Evolutionary conservation across 2,329 filamentous ascomycete genomes (phyloP).

Genomic region (Alternaria sp.): DNA sequence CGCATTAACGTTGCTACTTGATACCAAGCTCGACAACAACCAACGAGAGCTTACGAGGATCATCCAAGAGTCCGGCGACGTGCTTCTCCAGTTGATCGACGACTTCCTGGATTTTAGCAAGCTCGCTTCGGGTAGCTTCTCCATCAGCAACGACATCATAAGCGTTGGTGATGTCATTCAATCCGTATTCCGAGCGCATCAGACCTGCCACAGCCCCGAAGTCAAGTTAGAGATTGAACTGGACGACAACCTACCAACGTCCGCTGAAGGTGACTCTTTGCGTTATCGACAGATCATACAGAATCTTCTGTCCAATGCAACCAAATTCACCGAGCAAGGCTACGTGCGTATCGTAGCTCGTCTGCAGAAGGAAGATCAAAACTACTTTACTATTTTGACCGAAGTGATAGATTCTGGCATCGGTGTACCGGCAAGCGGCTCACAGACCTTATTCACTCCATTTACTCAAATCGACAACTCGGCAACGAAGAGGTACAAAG

Average conservation of each 20-base stretch:
- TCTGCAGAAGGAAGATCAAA: constrained; percentile 54
- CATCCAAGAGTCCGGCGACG: constrained; percentile 66
- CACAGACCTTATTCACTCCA: constrained; percentile 62
- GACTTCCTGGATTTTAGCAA: constrained; percentile 74
- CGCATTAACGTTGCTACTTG: constrained; percentile 65
- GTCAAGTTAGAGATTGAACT: constrained; percentile 59
- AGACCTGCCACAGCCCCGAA: constrained; percentile 57
- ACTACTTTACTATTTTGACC: constrained; percentile 59
- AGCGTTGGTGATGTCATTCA: constrained; percentile 58
- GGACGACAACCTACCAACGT: constrained; percentile 59
- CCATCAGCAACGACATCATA: constrained; percentile 63
- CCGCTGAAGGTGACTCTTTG: constrained; percentile 65
- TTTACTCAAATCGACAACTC: constrained; percentile 65
- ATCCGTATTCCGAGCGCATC: constrained; percentile 62
- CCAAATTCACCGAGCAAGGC: constrained; percentile 68
- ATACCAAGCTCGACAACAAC: constrained; percentile 61
- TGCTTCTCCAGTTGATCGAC: constrained; percentile 69
- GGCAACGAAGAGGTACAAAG: constrained; percentile 63
- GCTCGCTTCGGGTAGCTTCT: constrained; percentile 66
- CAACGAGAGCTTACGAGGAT: constrained; percentile 66
- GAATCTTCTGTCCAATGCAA: constrained; percentile 68
- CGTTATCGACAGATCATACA: constrained; percentile 70
- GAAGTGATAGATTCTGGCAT: constrained; percentile 65
- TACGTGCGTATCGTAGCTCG: constrained; percentile 58
- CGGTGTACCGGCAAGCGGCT: constrained; percentile 58